Conservation (phyloP, 495 filamentous ascomycete genomes). For the Filosporella fistucella region DNA sequence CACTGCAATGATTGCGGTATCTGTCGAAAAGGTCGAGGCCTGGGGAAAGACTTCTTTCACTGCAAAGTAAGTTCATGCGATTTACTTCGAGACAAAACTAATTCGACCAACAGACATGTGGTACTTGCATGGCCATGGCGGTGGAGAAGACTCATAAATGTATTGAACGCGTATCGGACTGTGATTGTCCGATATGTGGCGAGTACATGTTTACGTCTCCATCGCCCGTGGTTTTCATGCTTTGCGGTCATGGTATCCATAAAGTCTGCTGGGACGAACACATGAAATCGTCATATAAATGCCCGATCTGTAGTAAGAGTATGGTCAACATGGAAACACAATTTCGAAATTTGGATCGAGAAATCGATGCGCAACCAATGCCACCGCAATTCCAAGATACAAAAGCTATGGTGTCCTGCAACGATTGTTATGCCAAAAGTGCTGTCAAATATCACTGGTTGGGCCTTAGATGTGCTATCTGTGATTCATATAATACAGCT, state of each 20-base stretch:
- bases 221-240: slow-evolving; percentile 85
- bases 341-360: slow-evolving; percentile 82
- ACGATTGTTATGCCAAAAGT: slow-evolving; percentile 87
- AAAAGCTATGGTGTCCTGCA: slow-evolving; percentile 80
- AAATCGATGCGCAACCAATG: slow-evolving; percentile 89
- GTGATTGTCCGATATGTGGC: slow-evolving; percentile 96
- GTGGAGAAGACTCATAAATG: slow-evolving; percentile 82
- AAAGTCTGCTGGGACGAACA: slow-evolving; percentile 78
- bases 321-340: slow-evolving; percentile 96
- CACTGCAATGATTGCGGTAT: slow-evolving; percentile 97
- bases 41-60: slow-evolving; percentile 96
- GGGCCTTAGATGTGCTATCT: slow-evolving; percentile 82
- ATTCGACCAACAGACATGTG: slow-evolving; percentile 60
- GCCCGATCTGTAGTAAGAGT: slow-evolving; percentile 90
- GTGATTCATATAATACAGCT: slow-evolving; percentile 79
- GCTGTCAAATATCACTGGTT: slow-evolving; percentile 90
- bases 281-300: slow-evolving; percentile 84
- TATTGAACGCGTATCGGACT: slow-evolving; percentile 90
- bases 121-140: slow-evolving; percentile 84
- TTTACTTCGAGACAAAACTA: neutral
- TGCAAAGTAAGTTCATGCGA: slow-evolving; percentile 68
- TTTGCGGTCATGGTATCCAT: slow-evolving; percentile 95
- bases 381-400: slow-evolving; percentile 76
- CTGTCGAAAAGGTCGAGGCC: slow-evolving; percentile 82
- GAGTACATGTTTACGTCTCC: slow-evolving; percentile 97